Evolutionary conservation across 2,329 filamentous ascomycete genomes (phyloP).

Genomic region (Aureobasidium sp.): DNA sequence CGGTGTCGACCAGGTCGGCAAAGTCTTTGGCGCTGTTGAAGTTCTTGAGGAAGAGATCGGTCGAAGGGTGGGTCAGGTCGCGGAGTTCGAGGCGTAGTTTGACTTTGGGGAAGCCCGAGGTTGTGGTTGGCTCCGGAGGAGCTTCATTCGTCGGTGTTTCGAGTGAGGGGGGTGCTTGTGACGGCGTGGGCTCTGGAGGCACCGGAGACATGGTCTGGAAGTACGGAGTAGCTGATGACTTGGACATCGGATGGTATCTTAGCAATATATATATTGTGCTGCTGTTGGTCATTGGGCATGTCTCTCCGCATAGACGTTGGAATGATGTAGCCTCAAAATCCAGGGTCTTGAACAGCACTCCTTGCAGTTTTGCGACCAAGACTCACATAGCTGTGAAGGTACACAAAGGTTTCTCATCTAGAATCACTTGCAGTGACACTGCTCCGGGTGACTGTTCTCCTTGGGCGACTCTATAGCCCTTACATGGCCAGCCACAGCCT

Average conservation of each 20-base stretch:
- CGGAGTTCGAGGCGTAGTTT: constrained; percentile 42
- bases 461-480: not conserved
- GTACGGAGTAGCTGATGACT: constrained; percentile 11
- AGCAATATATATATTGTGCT: not conserved
- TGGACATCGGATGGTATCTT: not conserved
- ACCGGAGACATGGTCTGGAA: constrained; percentile 20
- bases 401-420: not conserved
- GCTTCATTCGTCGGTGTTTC: not conserved
- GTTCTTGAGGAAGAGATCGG: constrained; percentile 59
- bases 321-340: not conserved
- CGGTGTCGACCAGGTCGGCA: constrained; percentile 55
- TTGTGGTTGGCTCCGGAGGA: constrained; percentile 21
- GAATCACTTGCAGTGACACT: not conserved
- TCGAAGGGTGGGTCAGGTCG: constrained; percentile 50
- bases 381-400: not conserved
- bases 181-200: constrained; percentile 16
- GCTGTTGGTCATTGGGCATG: not conserved
- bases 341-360: not conserved
- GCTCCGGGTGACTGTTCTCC: not conserved
- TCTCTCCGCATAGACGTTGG: not conserved
- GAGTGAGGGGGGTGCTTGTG: constrained; percentile 13
- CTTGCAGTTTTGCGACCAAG: not conserved
- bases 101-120: constrained; percentile 31
- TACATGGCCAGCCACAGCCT: not conserved
- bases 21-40: constrained; percentile 59